Conservation (phyloP, 1,284 basidiomycete genomes). For the Volvariella surrecta region DNA sequence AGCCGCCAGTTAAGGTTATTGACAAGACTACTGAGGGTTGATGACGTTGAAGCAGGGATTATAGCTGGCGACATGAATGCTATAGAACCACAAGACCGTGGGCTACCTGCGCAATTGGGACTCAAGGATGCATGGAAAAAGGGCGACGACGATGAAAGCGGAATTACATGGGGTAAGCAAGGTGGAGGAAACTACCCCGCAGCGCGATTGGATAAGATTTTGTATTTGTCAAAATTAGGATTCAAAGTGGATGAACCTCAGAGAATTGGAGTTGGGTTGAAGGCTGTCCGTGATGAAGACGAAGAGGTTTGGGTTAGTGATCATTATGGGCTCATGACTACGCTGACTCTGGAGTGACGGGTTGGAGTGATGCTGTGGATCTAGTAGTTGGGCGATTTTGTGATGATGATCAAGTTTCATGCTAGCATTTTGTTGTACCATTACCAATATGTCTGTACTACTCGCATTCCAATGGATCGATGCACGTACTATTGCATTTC, state of each 20-base stretch:
- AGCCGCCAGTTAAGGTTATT: constrained; percentile 46
- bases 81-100: constrained; percentile 36
- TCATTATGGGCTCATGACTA: constrained; percentile 50
- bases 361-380: background rate
- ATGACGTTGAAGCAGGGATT: constrained; percentile 42
- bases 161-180: constrained; percentile 64
- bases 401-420: background rate
- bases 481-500: no score
- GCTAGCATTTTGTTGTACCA: background rate
- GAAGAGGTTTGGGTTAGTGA: constrained; percentile 50
- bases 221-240: constrained; percentile 38
- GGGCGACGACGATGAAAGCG: constrained; percentile 28
- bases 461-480: no score
- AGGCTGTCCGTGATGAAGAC: constrained; percentile 13
- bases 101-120: constrained; percentile 32
- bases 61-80: constrained; percentile 68
- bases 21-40: constrained; percentile 31
- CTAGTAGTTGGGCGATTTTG: background rate
- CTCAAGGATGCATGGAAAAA: constrained; percentile 49
- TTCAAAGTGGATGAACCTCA: constrained; percentile 41
- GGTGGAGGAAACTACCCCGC: constrained; percentile 30
- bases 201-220: constrained; percentile 55
- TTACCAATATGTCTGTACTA: no score
- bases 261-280: constrained; percentile 44
- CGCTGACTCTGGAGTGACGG: background rate